phyloP scores from a whole-genome alignment of 2,329 filamentous ascomycete genomes.

The Fusarium sp. region DNA sequence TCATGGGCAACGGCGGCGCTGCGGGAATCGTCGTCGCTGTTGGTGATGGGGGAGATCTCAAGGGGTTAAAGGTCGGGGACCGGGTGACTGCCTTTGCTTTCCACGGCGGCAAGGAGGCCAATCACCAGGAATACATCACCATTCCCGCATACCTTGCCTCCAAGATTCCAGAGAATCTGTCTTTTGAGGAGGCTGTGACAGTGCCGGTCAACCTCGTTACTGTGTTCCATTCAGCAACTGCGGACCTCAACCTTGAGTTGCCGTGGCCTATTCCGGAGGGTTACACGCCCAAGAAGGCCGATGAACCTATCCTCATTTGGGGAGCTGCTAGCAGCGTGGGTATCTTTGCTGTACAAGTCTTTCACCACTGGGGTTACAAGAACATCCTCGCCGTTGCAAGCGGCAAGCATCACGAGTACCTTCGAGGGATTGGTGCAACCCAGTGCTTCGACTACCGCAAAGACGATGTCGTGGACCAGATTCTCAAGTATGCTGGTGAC shows the following conservation, averaged over 20 bases:
- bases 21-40: conserved; percentile 62
- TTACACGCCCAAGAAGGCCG: conserved; percentile 49
- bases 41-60: conserved; percentile 51
- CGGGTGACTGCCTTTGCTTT: conserved; percentile 64
- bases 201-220: conserved; percentile 66
- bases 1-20: conserved; percentile 59
- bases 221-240: conserved; percentile 61
- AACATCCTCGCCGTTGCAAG: conserved; percentile 60
- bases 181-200: conserved; percentile 58
- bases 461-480: conserved; percentile 47
- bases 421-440: conserved; percentile 55
- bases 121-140: conserved; percentile 64
- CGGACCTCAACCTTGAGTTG: conserved; percentile 60
- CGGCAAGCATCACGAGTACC: conserved; percentile 53
- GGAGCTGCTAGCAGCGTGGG: conserved; percentile 62
- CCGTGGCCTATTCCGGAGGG: conserved; percentile 63
- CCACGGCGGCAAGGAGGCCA: conserved; percentile 56
- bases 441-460: conserved; percentile 58
- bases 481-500: conserved; percentile 38
- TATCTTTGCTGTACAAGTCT: conserved; percentile 58
- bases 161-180: conserved; percentile 53
- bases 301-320: conserved; percentile 58
- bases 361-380: conserved; percentile 60
- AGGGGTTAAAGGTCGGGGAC: conserved; percentile 60
- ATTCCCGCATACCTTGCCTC: conserved; percentile 58